Evolutionary conservation across 106 monocot genomes (phyloP).

Genomic region (Dioscorea alata): DNA sequence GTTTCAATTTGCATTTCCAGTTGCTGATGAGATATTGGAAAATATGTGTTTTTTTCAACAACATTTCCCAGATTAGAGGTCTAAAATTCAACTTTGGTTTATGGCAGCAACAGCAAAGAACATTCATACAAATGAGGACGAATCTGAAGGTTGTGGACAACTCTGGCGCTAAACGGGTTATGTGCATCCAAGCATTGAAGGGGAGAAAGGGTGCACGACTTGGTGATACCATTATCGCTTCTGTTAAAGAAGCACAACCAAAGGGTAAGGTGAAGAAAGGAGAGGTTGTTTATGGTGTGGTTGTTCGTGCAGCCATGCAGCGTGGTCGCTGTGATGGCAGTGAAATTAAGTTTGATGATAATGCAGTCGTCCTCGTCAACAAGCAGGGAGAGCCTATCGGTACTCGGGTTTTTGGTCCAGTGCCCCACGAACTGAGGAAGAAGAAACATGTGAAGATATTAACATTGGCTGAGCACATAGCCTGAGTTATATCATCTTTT

Average conservation of each 20-base stretch:
- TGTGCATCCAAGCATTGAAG: slow-evolving; percentile 89
- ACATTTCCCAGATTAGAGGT: background rate
- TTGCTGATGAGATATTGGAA: background rate
- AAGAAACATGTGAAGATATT: slow-evolving; percentile 95
- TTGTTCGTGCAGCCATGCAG: slow-evolving; percentile 89
- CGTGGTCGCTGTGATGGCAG: slow-evolving; percentile 78
- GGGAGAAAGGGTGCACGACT: slow-evolving; percentile 67
- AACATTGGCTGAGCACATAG: slow-evolving; percentile 80
- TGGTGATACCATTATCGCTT: slow-evolving; percentile 77
- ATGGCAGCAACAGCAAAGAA: slow-evolving; percentile 65
- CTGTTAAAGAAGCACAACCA: slow-evolving; percentile 86
- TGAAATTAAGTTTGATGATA: slow-evolving; percentile 83
- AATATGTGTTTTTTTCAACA: background rate
- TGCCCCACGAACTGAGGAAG: slow-evolving; percentile 83
- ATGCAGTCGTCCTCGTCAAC: slow-evolving; percentile 88
- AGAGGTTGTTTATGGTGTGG: slow-evolving; percentile 80
- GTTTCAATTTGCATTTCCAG: background rate
- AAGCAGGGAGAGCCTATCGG: slow-evolving; percentile 95
- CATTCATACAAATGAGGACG: slow-evolving; percentile 95
- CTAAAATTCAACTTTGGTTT: background rate
- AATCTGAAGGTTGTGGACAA: slow-evolving; percentile 90
- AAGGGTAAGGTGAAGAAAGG: slow-evolving; percentile 92
- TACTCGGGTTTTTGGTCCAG: slow-evolving; percentile 78
- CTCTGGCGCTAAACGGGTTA: slow-evolving; percentile 83
- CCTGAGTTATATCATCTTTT: slow-evolving; percentile 26